A percentile compares a stretch with the other conserved stretches of the same genome.
Evolutionary conservation across 2,329 filamentous ascomycete species (phyloP).

Genomic region (Aspergillus calidoustus): DNA sequence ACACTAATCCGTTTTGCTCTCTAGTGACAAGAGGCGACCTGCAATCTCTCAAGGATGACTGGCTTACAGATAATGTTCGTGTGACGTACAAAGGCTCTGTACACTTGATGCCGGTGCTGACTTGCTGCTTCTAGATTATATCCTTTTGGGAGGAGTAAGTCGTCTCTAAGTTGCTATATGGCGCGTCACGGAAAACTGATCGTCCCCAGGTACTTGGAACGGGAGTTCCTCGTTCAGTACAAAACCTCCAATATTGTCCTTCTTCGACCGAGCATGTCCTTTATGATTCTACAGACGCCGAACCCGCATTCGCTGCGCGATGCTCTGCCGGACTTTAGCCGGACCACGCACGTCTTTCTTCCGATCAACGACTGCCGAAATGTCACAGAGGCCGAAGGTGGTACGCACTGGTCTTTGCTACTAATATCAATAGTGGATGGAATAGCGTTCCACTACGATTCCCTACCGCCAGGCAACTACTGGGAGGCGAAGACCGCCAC

Average conservation of each 20-base stretch:
- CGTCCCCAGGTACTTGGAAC: conserved; percentile 73
- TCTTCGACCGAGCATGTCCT: conserved; percentile 89
- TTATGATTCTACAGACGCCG: conserved; percentile 78
- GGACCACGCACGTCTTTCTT: conserved; percentile 89
- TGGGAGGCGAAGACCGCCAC: conserved; percentile 72
- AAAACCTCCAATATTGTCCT: conserved; percentile 86
- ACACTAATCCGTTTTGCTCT: background rate
- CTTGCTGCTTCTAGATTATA: conserved; percentile 68
- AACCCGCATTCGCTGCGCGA: conserved; percentile 62
- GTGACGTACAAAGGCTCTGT: conserved; percentile 8
- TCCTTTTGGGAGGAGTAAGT: conserved; percentile 95
- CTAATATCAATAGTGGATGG: conserved; percentile 87
- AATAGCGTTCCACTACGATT: conserved; percentile 96
- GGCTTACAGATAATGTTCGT: conserved; percentile 92
- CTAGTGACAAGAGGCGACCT: conserved; percentile 88
- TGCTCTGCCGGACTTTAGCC: conserved; percentile 78
- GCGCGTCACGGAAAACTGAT: conserved; percentile 17
- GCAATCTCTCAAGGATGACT: conserved; percentile 85
- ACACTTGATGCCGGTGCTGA: conserved; percentile 26
- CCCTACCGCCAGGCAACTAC: conserved; percentile 75
- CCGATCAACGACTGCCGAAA: conserved; percentile 90
- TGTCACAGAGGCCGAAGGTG: conserved; percentile 78
- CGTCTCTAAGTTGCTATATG: conserved; percentile 1
- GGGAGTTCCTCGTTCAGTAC: conserved; percentile 79
- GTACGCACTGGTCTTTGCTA: conserved; percentile 92